Evolutionary conservation across 768 basidiomycete species (phyloP).

Genomic region (Podaxis pistillaris): DNA sequence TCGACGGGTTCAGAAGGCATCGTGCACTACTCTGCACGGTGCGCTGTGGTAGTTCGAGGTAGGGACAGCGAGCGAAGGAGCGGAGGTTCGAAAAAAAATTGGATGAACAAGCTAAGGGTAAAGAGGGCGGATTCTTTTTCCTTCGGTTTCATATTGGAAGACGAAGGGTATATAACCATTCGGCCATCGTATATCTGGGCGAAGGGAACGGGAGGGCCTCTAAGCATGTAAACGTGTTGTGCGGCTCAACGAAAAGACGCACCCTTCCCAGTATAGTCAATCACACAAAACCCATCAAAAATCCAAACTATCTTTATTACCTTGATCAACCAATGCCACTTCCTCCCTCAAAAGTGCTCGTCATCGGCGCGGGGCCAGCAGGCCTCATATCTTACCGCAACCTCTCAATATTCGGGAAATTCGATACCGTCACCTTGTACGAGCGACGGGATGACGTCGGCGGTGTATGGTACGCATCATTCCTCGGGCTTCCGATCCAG

Average conservation of each 20-base stretch:
- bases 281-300: background rate
- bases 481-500: background rate
- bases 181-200: background rate
- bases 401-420: constrained; percentile 36
- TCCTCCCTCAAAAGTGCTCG: constrained; percentile 32
- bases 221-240: background rate
- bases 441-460: constrained; percentile 50
- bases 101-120: background rate
- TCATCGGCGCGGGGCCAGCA: constrained; percentile 47
- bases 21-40: background rate
- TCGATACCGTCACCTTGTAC: constrained; percentile 42
- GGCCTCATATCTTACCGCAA: constrained; percentile 52
- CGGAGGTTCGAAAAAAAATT: background rate
- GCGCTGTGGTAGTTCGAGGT: no score
- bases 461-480: constrained; percentile 43
- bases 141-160: no score
- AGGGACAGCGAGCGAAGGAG: background rate
- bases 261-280: no score
- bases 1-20: constrained; percentile 33
- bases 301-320: background rate
- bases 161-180: background rate
- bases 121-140: no score
- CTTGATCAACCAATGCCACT: background rate
- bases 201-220: background rate
- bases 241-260: background rate